Evolutionary conservation across 208 protist genomes (phyloP).

Genomic region (Leishmania martiniquensis): DNA sequence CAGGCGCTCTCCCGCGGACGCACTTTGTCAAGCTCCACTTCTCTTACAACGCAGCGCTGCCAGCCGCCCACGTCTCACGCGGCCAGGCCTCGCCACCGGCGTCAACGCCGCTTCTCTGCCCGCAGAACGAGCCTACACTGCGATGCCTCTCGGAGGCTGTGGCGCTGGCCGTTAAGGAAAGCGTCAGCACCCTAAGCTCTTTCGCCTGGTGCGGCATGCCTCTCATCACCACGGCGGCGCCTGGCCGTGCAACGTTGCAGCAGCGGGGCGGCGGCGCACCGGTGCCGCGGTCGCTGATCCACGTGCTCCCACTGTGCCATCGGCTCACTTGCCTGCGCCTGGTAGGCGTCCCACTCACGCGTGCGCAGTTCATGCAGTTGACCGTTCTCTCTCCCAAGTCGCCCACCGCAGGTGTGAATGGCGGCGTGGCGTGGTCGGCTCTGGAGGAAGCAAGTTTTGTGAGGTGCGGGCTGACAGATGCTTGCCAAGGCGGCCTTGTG

Average conservation of each 20-base stretch:
- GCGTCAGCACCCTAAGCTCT: conserved; percentile 22
- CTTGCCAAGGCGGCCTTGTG: conserved; percentile 40
- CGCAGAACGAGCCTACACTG: conserved; percentile 17
- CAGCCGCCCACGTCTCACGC: not conserved
- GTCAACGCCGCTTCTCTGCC: conserved; percentile 1
- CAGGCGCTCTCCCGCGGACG: conserved; percentile 3
- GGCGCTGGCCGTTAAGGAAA: conserved; percentile 23
- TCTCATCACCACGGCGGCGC: conserved; percentile 3
- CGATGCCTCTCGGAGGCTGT: conserved; percentile 28
- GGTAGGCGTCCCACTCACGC: conserved; percentile 35
- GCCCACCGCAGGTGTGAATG: conserved; percentile 2
- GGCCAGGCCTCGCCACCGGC: not conserved
- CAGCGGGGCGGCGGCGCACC: not conserved
- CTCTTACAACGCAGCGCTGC: conserved; percentile 5
- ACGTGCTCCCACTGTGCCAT: conserved; percentile 40
- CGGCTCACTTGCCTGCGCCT: conserved; percentile 45
- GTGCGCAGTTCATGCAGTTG: conserved; percentile 39
- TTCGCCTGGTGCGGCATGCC: conserved; percentile 51
- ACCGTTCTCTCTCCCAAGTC: conserved; percentile 9
- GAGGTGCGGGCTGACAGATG: conserved; percentile 64
- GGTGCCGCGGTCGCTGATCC: conserved; percentile 32
- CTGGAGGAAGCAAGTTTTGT: conserved; percentile 66
- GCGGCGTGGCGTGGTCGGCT: conserved; percentile 30
- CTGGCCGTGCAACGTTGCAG: not conserved
- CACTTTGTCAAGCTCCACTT: conserved; percentile 26